phyloP scores from a whole-genome alignment of 176 grass and related monocot genomes.

The Avena sativa region DNA sequence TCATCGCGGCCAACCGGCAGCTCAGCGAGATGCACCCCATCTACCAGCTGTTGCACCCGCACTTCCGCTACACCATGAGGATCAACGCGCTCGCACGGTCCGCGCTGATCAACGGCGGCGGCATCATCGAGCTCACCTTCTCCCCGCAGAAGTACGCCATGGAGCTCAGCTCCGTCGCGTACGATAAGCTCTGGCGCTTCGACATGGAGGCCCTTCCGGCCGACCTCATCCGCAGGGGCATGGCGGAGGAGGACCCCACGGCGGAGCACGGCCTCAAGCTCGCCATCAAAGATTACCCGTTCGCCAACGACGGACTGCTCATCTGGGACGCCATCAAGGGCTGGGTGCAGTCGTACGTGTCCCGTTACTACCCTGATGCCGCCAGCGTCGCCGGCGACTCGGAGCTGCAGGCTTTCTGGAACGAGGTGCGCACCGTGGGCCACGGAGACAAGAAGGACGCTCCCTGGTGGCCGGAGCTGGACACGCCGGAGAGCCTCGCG shows the following conservation, averaged over 20 bases:
- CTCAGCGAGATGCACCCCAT: conserved; percentile 89
- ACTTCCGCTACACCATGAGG: conserved; percentile 86
- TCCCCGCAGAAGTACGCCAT: conserved; percentile 70
- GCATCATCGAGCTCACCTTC: conserved; percentile 77
- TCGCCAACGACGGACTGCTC: conserved; percentile 81
- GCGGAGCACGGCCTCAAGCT: conserved; percentile 70
- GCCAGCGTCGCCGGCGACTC: conserved; percentile 44
- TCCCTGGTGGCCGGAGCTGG: conserved; percentile 69
- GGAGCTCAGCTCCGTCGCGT: conserved; percentile 78
- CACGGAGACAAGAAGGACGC: conserved; percentile 82
- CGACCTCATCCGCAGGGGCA: conserved; percentile 75
- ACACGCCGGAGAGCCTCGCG: conserved; percentile 48
- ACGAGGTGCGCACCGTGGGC: conserved; percentile 62
- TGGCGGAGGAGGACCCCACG: conserved; percentile 71
- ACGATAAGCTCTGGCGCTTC: conserved; percentile 80
- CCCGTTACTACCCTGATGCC: conserved; percentile 57
- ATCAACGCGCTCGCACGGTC: conserved; percentile 75
- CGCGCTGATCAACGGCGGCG: conserved; percentile 63
- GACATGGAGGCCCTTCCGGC: conserved; percentile 80
- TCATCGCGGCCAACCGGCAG: conserved; percentile 76
- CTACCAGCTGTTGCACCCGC: conserved; percentile 68
- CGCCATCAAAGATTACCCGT: conserved; percentile 76
- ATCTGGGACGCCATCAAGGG: conserved; percentile 76
- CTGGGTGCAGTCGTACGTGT: conserved; percentile 74
- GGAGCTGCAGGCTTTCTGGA: conserved; percentile 82